Base-by-base conservation (phyloP, 495 filamentous ascomycete species). In the Podospora australis region DNA sequence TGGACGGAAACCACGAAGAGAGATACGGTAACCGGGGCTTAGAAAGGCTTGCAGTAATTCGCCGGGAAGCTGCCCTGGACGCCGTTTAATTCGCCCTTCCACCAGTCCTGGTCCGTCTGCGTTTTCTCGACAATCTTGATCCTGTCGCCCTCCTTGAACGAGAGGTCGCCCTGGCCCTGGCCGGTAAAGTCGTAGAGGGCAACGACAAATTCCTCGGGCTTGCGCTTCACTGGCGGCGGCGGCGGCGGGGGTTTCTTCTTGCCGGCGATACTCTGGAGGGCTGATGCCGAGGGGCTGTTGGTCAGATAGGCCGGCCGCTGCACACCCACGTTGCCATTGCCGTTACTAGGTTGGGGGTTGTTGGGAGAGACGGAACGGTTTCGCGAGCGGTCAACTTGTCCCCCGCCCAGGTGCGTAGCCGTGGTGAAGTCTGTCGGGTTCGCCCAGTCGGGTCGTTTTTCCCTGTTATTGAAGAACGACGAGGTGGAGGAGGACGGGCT, bases 81-180 rank as follows among this genome's bases (percentile, higher is more conserved):
- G 2, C 91, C 92, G 40, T 74, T 68, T 23, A 95, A 44, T 66
- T 96, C 90, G 14, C 91, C 91, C 46, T 88, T 81, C 91, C 91
- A 97, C 91, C 91, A 97, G 58, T 96, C 91, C 65, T 96, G 87
- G 23, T 79, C 83, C 46, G 85, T 92, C 16, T 78, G 79, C 2
- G 91, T 96, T 72, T 83, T 87, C 71, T 85, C 86, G 16, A 92
- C 61, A 2, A 97, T 82, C 44, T 77, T 80, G 55, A 97, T 96
- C 53, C 78, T 76, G 53, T 95, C 91, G 0, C 90, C 90, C 65
- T 94, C 85, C 8, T 69, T 72, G 65, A 97, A 96, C 9, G 74
- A 76, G 39, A 97, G 64, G 67, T 97, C 91, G 0, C 86, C 89
- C 1, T 63, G 60, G 13, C 74, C 77, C 57, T 90, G 78, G 0